Base-by-base conservation (phyloP, 192 early-diverging fungal species). In the Backusella tarrabulga region DNA sequence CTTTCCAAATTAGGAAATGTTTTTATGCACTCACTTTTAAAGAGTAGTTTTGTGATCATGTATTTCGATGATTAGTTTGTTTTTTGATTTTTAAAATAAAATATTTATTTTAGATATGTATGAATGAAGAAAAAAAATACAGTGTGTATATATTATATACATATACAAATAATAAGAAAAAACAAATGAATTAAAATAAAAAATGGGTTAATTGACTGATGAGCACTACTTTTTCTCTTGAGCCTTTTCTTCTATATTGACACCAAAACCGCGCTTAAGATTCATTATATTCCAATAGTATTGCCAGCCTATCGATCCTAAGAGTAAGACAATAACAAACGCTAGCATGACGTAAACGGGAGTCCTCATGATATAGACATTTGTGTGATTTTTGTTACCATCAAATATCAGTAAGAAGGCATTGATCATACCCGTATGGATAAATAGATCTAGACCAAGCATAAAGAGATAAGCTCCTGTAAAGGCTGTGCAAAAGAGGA, bases 401-500 rank as follows among this genome's bases (percentile, higher is more conserved):
- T 84, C 77, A 21, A 84, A 73, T 36, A 84, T 73, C 21, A 70
- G 29, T 1, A 73, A 74, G 29, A 77, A 74, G n/a, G 75, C 38
- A n/a, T 84, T 77, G 41, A 80, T 67, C 73, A 90, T 88, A 2
- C 88, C 89, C 32, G 88, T 89, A 46, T 87, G 85, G 0, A 84
- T 79, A 70, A 88, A 92, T 1, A 88, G 46, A 72, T 91, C 90
- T 1, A 91, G 71, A 9, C 88, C 90, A 21, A 85, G 40, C 35
- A 92, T 84, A 34, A 89, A 79, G 7, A 85, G 73, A 50, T 83
- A 88, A 14, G 87, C 79, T 15, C 89, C 88, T 40, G 87, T 69
- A 63, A 90, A 72, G 4, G 83, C 69, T 7, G 88, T 88, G 7
- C 79, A 77, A 29, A 90, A 66, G 41, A 91, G 85, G 6, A 91